Evolutionary conservation across 495 filamentous ascomycete genomes (phyloP).

Genomic region (Penicillium samsonianum): DNA sequence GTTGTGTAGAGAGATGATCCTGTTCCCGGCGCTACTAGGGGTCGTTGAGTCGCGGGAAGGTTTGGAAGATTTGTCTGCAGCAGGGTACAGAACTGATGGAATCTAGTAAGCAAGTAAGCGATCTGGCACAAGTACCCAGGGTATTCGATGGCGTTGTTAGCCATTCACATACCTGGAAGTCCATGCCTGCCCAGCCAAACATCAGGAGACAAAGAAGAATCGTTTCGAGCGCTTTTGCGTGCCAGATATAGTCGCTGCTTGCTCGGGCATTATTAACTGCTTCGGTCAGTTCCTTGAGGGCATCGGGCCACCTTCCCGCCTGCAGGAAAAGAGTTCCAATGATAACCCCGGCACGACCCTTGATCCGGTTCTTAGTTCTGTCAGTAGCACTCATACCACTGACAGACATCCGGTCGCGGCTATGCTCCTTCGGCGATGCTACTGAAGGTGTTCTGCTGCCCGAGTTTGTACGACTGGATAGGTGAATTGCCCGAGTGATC

Average conservation of each 20-base stretch:
- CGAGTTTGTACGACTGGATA: conserved; percentile 42
- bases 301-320: conserved; percentile 87
- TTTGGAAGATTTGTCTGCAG: conserved; percentile 55
- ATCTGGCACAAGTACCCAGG: not conserved
- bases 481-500: conserved; percentile 55
- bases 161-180: conserved; percentile 69
- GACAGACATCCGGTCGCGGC: conserved; percentile 77
- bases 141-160: not conserved
- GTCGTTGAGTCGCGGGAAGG: conserved; percentile 47
- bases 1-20: conserved; percentile 60
- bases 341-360: conserved; percentile 76
- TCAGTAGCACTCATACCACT: conserved; percentile 84
- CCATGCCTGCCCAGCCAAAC: conserved; percentile 79
- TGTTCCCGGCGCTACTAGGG: conserved; percentile 45
- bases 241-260: conserved; percentile 90
- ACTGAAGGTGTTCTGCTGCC: conserved; percentile 37
- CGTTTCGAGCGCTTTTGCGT: conserved; percentile 90
- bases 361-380: conserved; percentile 77
- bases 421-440: conserved; percentile 50
- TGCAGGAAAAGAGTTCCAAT: conserved; percentile 85
- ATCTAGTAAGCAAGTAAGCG: conserved; percentile 44
- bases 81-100: conserved; percentile 62
- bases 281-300: conserved; percentile 81
- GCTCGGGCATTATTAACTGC: conserved; percentile 74
- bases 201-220: conserved; percentile 80